Evolutionary conservation across 2,329 filamentous ascomycete species (phyloP).

Genomic region (Gyromitra esculenta): DNA sequence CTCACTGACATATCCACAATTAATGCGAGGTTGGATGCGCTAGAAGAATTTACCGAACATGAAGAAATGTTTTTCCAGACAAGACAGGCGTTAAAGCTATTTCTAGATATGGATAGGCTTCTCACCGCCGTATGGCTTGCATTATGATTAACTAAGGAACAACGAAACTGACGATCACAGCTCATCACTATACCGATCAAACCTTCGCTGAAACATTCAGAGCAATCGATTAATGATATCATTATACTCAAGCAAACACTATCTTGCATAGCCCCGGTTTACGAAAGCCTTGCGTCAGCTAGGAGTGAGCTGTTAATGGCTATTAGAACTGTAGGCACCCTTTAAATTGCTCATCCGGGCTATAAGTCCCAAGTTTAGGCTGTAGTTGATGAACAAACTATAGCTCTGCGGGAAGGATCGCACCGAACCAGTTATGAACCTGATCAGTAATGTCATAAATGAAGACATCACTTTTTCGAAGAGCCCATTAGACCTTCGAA

Average conservation of each 20-base stretch:
- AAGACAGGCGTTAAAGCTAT: constrained; percentile 76
- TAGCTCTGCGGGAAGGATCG: constrained; percentile 73
- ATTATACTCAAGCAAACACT: constrained; percentile 88
- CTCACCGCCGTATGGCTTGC: constrained; percentile 72
- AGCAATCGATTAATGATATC: constrained; percentile 85
- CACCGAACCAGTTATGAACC: constrained; percentile 68
- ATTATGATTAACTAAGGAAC: constrained; percentile 47
- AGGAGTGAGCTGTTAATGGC: constrained; percentile 72
- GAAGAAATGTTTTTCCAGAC: constrained; percentile 86
- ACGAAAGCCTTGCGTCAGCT: constrained; percentile 73
- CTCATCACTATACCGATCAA: constrained; percentile 79
- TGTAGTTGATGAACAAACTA: constrained; percentile 42
- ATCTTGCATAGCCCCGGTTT: constrained; percentile 72
- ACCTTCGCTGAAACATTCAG: constrained; percentile 73
- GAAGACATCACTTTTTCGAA: constrained; percentile 81
- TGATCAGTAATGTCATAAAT: constrained; percentile 79
- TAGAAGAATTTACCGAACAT: constrained; percentile 81
- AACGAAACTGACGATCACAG: constrained; percentile 61
- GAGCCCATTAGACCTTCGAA: constrained; percentile 82
- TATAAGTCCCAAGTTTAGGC: constrained; percentile 28
- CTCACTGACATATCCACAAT: constrained; percentile 77
- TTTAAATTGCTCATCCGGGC: constrained; percentile 21
- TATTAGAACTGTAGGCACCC: constrained; percentile 68
- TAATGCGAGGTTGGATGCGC: constrained; percentile 77
- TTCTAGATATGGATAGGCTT: constrained; percentile 81